These are phyloP conservation scores for Penstemon newberryi DNA, from an alignment of 257 asterid species.

Conservation along the genomic window DNA sequence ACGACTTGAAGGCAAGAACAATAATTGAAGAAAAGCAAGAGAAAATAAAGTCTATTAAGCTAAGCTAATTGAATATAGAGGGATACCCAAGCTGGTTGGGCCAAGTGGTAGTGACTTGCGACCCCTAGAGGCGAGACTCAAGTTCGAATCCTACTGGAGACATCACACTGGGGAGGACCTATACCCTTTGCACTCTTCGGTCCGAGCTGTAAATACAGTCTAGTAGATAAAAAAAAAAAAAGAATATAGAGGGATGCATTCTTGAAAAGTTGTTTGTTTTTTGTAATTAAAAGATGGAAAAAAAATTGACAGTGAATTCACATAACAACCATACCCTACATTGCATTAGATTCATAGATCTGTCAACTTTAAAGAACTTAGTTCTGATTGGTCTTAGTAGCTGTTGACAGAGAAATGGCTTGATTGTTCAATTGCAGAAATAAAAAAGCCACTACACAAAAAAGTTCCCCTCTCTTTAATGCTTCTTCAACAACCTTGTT, in stretches of 20 bases:
- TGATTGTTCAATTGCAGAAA: constrained; percentile 15
- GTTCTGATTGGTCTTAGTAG: constrained; percentile 10
- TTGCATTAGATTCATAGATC: constrained; percentile 6
- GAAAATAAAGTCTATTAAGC: background rate
- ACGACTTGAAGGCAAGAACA: background rate
- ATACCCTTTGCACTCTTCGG: too few species aligned
- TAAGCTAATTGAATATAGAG: background rate
- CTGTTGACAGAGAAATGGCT: constrained; percentile 15
- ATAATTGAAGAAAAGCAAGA: background rate
- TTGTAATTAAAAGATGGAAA: background rate
- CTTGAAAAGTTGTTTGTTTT: constrained; percentile 25
- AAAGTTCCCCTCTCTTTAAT: background rate
- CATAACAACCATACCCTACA: background rate
- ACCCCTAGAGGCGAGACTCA: too few species aligned
- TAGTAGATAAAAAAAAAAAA: too few species aligned
- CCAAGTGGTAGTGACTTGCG: too few species aligned
- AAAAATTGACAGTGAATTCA: constrained; percentile 18
- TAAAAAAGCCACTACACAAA: background rate
- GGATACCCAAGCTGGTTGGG: too few species aligned
- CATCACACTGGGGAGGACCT: too few species aligned
- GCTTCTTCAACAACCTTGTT: constrained; percentile 3
- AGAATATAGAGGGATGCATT: background rate
- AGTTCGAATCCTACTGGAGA: too few species aligned
- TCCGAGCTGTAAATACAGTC: too few species aligned
- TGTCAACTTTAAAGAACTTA: constrained; percentile 17